phyloP scores from a whole-genome alignment of 768 basidiomycete species.

The Lentinula guzmanii region DNA sequence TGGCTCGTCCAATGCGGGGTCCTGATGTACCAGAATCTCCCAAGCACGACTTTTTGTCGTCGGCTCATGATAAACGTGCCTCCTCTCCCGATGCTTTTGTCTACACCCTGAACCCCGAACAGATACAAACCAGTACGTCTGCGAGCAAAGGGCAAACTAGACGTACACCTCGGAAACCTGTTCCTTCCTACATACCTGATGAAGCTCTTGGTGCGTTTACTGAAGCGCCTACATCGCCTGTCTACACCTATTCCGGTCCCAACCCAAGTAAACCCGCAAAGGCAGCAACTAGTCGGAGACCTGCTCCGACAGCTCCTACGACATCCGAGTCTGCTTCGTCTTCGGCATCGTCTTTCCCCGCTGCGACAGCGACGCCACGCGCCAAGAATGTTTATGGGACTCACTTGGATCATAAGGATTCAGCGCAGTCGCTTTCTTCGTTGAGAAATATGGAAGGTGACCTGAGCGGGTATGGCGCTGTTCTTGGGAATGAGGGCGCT shows the following conservation, averaged over 20 bases:
- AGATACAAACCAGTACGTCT: neutral
- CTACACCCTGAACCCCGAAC: neutral
- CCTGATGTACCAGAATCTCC: neutral
- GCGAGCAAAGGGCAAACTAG: neutral
- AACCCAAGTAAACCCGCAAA: neutral
- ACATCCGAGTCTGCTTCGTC: neutral
- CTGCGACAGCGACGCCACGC: neutral
- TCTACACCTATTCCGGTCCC: slow-evolving; percentile 1
- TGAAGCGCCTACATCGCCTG: neutral
- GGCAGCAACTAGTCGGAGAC: neutral
- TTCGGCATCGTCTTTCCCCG: neutral
- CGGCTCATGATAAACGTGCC: neutral
- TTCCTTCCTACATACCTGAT: slow-evolving; percentile 3
- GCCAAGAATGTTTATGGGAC: neutral
- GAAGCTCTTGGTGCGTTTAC: neutral
- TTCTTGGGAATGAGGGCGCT: neutral
- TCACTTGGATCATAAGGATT: slow-evolving; percentile 4
- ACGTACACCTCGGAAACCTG: slow-evolving; percentile 2
- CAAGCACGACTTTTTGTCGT: neutral
- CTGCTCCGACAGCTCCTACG: neutral
- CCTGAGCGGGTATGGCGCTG: slow-evolving; percentile 2
- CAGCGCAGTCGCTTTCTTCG: neutral
- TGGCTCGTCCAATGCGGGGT: neutral
- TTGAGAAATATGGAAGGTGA: slow-evolving; percentile 7
- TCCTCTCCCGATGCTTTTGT: slow-evolving; percentile 4